A percentile compares a stretch with the other conserved stretches of the same genome.
Conservation (phyloP, 768 basidiomycete genomes). For the Tricholoma sp. region DNA sequence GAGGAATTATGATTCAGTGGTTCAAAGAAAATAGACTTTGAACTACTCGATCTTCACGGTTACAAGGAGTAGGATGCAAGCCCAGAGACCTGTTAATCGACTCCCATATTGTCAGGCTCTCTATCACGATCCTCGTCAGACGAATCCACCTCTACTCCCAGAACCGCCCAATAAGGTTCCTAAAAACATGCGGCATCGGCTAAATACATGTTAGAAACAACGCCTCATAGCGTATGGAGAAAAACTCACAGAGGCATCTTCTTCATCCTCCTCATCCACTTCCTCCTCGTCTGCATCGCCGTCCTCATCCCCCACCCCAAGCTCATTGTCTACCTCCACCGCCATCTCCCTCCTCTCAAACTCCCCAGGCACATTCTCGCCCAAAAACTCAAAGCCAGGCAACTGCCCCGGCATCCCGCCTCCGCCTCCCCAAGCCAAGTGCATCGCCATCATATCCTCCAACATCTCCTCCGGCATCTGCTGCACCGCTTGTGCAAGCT, state of each 20-base stretch:
- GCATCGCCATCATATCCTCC: slow-evolving; percentile 32
- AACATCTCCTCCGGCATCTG: slow-evolving; percentile 51
- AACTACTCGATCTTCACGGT: no score
- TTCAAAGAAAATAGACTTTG: no score
- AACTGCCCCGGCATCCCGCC: slow-evolving; percentile 44
- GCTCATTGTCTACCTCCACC: slow-evolving; percentile 1
- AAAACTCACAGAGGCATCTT: slow-evolving; percentile 44
- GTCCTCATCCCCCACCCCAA: slow-evolving; percentile 18
- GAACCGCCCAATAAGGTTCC: slow-evolving; percentile 55
- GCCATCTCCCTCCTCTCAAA: not conserved
- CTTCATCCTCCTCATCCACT: slow-evolving; percentile 29
- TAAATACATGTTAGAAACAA: no score
- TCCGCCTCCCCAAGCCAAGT: slow-evolving; percentile 40
- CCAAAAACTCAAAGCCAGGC: slow-evolving; percentile 29
- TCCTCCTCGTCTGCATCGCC: slow-evolving; percentile 26
- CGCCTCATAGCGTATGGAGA: not conserved
- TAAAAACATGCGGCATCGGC: slow-evolving; percentile 57
- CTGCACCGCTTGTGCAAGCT: slow-evolving; percentile 59
- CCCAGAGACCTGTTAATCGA: no score
- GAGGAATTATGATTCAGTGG: no score
- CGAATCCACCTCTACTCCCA: slow-evolving; percentile 41
- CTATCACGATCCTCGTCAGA: slow-evolving; percentile 43
- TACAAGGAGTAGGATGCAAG: no score
- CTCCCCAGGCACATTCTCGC: not conserved
- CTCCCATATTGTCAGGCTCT: no score